Evolutionary conservation across 257 asterid species (phyloP).

Genomic region (Solanum bulbocastanum): DNA sequence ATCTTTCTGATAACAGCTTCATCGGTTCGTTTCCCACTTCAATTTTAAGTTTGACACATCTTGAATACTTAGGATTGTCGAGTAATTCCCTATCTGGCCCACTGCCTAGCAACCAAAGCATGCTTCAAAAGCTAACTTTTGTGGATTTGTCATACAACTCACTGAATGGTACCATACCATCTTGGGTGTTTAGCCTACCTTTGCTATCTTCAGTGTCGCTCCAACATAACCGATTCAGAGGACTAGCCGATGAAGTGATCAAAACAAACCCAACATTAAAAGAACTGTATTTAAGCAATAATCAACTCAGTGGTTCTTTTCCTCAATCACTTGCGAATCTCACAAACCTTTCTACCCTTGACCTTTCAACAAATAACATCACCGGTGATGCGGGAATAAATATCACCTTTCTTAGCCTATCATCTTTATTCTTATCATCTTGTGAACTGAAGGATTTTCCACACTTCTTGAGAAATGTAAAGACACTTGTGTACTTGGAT

Average conservation of each 20-base stretch:
- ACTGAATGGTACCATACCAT: neutral
- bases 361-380: neutral
- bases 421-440: neutral
- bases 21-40: no score
- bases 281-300: no score
- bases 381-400: neutral
- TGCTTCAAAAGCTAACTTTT: neutral
- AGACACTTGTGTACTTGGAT: no score
- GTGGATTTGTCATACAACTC: neutral
- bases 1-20: no score
- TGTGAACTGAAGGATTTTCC: no score
- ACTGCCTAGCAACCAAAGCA: neutral
- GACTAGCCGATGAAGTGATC: no score
- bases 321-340: neutral
- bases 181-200: neutral
- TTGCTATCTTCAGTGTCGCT: accelerated
- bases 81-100: neutral
- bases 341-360: neutral
- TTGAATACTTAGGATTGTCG: neutral
- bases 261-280: no score
- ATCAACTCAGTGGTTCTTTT: neutral
- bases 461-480: no score
- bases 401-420: neutral
- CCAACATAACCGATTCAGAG: no score
- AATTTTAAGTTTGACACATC: neutral